Conservation (phyloP, 2,329 filamentous ascomycete species). For the Eurotiales sp. region DNA sequence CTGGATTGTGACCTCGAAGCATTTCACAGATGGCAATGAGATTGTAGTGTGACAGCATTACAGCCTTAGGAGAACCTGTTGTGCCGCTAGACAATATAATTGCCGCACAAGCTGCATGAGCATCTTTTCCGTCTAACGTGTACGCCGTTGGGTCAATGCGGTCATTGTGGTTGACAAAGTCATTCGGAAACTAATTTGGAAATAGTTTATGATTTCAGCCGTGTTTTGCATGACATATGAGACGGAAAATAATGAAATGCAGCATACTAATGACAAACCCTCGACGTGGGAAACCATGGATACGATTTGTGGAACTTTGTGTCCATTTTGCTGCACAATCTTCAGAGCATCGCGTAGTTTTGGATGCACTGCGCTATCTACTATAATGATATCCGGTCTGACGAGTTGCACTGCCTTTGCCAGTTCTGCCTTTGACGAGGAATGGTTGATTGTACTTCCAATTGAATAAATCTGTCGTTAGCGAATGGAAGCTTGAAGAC, state of each 20-base stretch:
- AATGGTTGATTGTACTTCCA: conserved; percentile 19
- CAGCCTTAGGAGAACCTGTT: conserved; percentile 16
- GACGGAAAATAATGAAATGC: neutral
- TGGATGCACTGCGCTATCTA: neutral
- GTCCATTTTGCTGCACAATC: neutral
- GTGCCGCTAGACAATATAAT: conserved; percentile 17
- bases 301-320: neutral
- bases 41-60: conserved; percentile 18
- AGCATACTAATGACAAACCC: neutral
- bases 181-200: neutral
- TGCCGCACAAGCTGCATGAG: conserved; percentile 13
- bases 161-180: neutral
- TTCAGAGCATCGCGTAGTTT: neutral
- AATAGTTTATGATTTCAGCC: too few species aligned
- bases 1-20: conserved; percentile 15
- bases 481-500: too few species aligned
- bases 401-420: conserved; percentile 11
- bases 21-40: conserved; percentile 9
- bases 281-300: neutral
- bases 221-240: neutral
- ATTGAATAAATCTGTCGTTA: too few species aligned
- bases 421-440: conserved; percentile 11
- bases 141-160: conserved; percentile 8
- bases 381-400: neutral
- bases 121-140: conserved; percentile 9